A percentile compares a stretch with the other conserved stretches of the same genome.
Conservation (phyloP, 306 rosid species). For the Arachis stenosperma region DNA sequence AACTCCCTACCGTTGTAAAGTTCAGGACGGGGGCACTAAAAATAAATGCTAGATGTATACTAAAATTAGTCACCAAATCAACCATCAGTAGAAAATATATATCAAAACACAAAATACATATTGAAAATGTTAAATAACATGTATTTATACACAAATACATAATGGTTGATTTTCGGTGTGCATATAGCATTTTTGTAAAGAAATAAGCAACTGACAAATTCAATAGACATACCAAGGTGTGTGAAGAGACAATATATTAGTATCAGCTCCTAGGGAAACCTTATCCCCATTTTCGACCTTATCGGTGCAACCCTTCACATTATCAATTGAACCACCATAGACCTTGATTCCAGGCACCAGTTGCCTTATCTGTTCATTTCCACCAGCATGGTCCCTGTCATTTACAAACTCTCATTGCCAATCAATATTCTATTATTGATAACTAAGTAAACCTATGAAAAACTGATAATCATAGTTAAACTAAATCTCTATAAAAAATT, state of each 20-base stretch:
- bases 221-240: constrained; percentile 76
- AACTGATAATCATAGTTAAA: neutral
- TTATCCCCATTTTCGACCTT: constrained; percentile 84
- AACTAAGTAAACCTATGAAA: neutral
- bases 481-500: neutral
- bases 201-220: neutral
- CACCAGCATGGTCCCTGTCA: constrained; percentile 86
- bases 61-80: no score
- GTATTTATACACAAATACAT: no score
- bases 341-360: constrained; percentile 86
- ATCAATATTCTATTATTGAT: neutral
- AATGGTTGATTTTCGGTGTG: no score
- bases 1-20: neutral
- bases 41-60: no score
- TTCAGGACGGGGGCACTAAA: neutral
- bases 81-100: no score
- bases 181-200: neutral
- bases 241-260: constrained; percentile 69
- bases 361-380: constrained; percentile 80
- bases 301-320: constrained; percentile 87
- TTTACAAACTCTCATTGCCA: neutral
- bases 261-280: constrained; percentile 73
- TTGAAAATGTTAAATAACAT: no score
- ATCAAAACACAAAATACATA: no score
- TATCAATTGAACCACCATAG: constrained; percentile 86